Evolutionary conservation across 2,329 filamentous ascomycete genomes (phyloP).

Genomic region (Fusarium subtropicale): DNA sequence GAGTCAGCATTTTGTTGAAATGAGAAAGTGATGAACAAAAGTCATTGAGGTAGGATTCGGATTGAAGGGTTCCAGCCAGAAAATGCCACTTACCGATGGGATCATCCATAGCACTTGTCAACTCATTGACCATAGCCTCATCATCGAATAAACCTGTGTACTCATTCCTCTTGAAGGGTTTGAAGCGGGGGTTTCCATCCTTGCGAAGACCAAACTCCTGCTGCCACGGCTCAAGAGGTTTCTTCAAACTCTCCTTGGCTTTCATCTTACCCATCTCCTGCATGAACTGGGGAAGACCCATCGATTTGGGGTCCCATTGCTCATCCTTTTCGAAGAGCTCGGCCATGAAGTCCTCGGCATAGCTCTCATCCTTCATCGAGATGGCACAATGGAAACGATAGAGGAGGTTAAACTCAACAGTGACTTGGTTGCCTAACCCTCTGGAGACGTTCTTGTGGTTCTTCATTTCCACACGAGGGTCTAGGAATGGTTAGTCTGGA

Average conservation of each 20-base stretch:
- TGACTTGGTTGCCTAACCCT: conserved; percentile 52
- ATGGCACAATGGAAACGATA: conserved; percentile 52
- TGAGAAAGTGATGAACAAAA: neutral
- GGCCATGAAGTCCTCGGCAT: conserved; percentile 45
- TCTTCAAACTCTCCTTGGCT: neutral
- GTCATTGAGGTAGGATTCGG: no score
- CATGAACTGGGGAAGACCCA: conserved; percentile 2
- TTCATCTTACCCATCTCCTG: neutral
- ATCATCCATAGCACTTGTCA: conserved; percentile 66
- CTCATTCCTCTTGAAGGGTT: conserved; percentile 22
- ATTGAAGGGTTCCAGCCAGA: no score
- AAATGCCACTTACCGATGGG: conserved; percentile 41
- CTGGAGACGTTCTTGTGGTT: conserved; percentile 43
- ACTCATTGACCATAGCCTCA: conserved; percentile 26
- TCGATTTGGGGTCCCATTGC: conserved; percentile 14
- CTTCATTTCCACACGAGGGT: conserved; percentile 5
- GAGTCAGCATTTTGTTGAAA: neutral
- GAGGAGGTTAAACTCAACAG: conserved; percentile 52
- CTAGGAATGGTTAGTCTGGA: neutral
- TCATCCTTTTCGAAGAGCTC: conserved; percentile 9
- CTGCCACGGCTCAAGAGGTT: neutral
- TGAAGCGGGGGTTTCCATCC: neutral
- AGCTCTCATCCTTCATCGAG: conserved; percentile 49
- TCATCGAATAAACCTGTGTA: conserved; percentile 26
- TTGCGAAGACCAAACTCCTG: conserved; percentile 3